Base-by-base conservation (phyloP, 192 early-diverging fungal genomes). In the Coemansia sp. region DNA sequence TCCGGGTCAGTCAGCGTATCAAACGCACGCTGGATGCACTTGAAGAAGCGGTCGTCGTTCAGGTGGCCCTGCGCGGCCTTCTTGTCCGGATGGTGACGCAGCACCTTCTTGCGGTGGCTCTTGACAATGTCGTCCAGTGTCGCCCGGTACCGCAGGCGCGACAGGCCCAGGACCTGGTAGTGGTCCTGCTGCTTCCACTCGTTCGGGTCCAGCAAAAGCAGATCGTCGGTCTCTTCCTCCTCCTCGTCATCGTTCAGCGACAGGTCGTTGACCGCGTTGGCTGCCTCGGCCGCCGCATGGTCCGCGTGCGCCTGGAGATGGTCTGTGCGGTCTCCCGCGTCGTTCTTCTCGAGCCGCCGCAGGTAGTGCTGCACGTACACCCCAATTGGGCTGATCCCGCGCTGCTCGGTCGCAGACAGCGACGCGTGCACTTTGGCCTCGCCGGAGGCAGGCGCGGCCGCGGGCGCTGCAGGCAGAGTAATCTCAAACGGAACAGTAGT, bases 61-160 rank as follows among this genome's bases (percentile, higher is more conserved):
- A 79, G 69, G 45, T 81, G 74, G 29, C 86, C 88, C 62, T 86
- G 83, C 18, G 81, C 71, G 18, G 91, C 91, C 84, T 95, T 96
- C 89, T 99, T 99, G 82, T 99, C 97, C 33, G 97, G 97, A 70
- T 99, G 97, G 84, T 98, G 94, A 46, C 91, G 90, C 51, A 99
- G 87, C 31, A 97, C 97, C 87, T 96, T 98, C 54, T 85, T 81
- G 67, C 93, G 88, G 79, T 95, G 75, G 59, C 30, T 89, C 56
- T 84, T 84, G 84, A 94, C 92, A 72, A 99, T 92, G 64, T 99
- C 91, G 32, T 96, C 95, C 44, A 94, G 88, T 12, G 86, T 94
- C 49, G 95, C 97, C 42, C 77, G 82, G 78, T 86, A 96, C 45
- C 97, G 85, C 64, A 91, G 83, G 69, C 87, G 88, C 19, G 92